phyloP scores from a whole-genome alignment of 2,329 filamentous ascomycete genomes.

The Hypomyces perniciosus region DNA sequence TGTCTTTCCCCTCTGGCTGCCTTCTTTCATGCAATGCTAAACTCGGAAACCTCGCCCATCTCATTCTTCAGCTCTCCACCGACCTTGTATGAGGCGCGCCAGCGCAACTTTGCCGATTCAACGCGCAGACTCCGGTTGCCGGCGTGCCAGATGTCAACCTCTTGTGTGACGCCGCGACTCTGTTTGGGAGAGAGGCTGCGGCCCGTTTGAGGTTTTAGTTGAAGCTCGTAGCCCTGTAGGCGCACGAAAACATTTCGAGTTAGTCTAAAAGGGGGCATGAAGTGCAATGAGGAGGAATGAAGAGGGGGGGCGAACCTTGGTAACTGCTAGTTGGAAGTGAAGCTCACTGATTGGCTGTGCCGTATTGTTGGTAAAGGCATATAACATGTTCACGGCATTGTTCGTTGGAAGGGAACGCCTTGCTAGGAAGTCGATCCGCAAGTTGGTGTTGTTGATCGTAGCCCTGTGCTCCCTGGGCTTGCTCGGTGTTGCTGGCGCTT shows the following conservation, averaged over 20 bases:
- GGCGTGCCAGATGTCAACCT: conserved; percentile 68
- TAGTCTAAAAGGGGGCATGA: background rate
- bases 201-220: conserved; percentile 79
- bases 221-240: conserved; percentile 67
- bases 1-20: background rate
- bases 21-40: conserved; percentile 58
- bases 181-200: conserved; percentile 69
- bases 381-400: conserved; percentile 61
- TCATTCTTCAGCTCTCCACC: conserved; percentile 64
- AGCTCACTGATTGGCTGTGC: conserved; percentile 67
- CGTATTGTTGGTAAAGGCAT: conserved; percentile 79
- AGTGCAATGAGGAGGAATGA: background rate
- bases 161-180: conserved; percentile 70
- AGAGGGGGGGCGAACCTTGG: conserved; percentile 56
- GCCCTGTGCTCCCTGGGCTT: conserved; percentile 58
- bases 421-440: conserved; percentile 70
- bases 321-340: conserved; percentile 88
- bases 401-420: conserved; percentile 48
- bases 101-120: conserved; percentile 78
- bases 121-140: conserved; percentile 65
- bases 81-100: conserved; percentile 76
- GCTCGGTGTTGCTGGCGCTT: conserved; percentile 30
- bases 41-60: conserved; percentile 75
- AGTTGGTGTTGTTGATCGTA: conserved; percentile 60
- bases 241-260: background rate